Evolutionary conservation across 371 early-diverging fungal genomes (phyloP).

Genomic region (Syncephalastrum sp.): DNA sequence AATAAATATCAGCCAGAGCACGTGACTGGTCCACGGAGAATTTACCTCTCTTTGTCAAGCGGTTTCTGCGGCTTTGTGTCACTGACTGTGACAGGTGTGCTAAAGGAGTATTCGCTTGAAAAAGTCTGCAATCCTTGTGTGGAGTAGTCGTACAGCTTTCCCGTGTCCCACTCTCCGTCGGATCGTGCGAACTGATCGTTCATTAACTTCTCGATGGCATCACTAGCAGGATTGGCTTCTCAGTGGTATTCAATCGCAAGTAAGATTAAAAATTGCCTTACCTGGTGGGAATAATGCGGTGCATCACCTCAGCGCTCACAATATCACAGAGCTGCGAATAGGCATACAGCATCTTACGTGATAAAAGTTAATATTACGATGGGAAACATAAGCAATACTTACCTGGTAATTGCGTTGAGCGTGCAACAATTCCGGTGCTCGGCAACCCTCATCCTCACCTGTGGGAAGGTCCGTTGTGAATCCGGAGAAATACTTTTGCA

Average conservation of each 20-base stretch:
- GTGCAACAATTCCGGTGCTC: slow-evolving; percentile 22
- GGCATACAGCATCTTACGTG: slow-evolving; percentile 57
- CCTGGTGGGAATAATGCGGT: slow-evolving; percentile 59
- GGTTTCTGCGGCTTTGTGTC: slow-evolving; percentile 10
- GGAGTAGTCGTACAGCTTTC: slow-evolving; percentile 28
- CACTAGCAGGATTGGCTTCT: slow-evolving; percentile 24
- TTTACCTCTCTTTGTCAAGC: slow-evolving; percentile 30
- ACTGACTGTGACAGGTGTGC: slow-evolving; percentile 7
- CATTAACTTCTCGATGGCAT: slow-evolving; percentile 55
- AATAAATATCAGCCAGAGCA: too few relatives aligned
- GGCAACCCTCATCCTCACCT: slow-evolving; percentile 16
- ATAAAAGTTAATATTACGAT: neutral
- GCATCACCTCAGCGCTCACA: slow-evolving; percentile 57
- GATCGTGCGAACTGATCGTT: slow-evolving; percentile 41
- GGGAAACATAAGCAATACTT: neutral
- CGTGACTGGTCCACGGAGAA: neutral
- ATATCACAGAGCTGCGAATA: slow-evolving; percentile 56
- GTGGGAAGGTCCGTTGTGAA: slow-evolving; percentile 38
- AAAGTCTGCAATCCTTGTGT: slow-evolving; percentile 20
- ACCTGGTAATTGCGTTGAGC: slow-evolving; percentile 48
- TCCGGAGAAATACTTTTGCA: slow-evolving; percentile 66
- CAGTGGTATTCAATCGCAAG: neutral
- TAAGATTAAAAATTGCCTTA: slow-evolving; percentile 6
- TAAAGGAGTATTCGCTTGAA: neutral
- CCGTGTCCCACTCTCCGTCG: slow-evolving; percentile 14